Percentiles rank a stretch among this genome's conserved stretches.
Conservation (phyloP, 2,329 filamentous ascomycete genomes). For the Neonectria ditissima region DNA sequence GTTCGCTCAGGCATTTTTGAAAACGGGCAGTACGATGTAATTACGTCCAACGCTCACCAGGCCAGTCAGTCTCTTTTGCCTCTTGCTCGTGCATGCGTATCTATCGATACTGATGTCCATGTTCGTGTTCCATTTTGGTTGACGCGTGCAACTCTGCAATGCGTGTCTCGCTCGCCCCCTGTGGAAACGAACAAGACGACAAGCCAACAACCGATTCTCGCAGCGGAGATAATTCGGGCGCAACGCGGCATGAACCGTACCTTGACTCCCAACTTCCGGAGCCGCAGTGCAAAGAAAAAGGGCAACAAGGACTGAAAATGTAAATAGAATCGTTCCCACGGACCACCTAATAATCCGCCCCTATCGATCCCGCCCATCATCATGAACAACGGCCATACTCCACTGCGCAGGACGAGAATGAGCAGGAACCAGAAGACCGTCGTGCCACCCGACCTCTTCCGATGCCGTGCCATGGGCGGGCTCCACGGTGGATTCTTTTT, state of each 20-base stretch:
- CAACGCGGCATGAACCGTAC: conserved; percentile 34
- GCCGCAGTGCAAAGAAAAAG: conserved; percentile 8
- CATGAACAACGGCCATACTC: neutral
- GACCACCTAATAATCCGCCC: conserved; percentile 30
- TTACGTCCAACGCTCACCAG: neutral
- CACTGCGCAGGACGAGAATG: conserved; percentile 15
- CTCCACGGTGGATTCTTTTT: neutral
- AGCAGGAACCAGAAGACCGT: conserved; percentile 10
- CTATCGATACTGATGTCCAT: neutral
- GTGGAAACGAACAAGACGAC: conserved; percentile 20
- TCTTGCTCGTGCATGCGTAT: conserved; percentile 2
- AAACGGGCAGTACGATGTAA: neutral
- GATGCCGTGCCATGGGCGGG: conserved; percentile 19
- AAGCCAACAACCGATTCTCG: neutral
- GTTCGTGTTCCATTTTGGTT: neutral
- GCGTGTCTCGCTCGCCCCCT: neutral
- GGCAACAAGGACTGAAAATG: neutral
- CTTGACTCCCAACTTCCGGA: conserved; percentile 11
- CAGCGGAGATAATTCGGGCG: conserved; percentile 39
- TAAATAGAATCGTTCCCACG: conserved; percentile 22
- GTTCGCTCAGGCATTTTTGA: neutral
- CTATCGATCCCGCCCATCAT: conserved; percentile 27
- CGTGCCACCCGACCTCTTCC: conserved; percentile 39
- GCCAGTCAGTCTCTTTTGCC: neutral
- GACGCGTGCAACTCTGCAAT: conserved; percentile 13